Conservation (phyloP, 345 rosid genomes). For the Reutealis trisperma region DNA sequence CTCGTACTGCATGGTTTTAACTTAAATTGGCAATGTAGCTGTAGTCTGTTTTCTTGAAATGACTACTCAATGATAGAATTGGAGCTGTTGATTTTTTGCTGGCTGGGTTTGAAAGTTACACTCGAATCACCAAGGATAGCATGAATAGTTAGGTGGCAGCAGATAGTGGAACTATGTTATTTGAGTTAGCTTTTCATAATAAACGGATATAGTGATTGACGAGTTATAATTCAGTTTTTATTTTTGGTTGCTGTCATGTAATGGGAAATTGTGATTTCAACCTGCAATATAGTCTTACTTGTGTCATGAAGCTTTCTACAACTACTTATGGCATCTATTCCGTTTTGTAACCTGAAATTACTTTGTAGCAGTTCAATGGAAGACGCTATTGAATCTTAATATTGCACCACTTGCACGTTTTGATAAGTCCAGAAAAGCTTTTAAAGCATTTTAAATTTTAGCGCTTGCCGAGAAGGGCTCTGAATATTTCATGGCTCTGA, state of each 20-base stretch:
- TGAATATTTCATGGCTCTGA: no score
- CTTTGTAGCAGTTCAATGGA: no score
- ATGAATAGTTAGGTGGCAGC: not conserved
- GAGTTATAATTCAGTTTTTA: not conserved
- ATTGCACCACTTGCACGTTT: no score
- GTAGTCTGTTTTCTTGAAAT: conserved; percentile 32
- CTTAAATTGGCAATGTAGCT: conserved; percentile 24
- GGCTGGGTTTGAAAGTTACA: conserved; percentile 27
- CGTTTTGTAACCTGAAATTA: no score
- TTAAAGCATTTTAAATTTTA: no score
- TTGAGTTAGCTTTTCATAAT: conserved; percentile 6
- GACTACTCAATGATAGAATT: conserved; percentile 24
- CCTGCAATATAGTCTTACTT: not conserved
- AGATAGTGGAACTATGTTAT: conserved; percentile 3
- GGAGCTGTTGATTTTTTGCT: conserved; percentile 14
- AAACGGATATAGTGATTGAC: not conserved
- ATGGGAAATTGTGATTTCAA: not conserved
- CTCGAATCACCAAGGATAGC: not conserved
- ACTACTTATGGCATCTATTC: no score
- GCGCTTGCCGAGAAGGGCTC: no score
- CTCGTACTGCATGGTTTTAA: conserved; percentile 24
- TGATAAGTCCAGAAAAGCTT: no score
- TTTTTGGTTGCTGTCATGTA: not conserved
- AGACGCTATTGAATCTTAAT: no score
- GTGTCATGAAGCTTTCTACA: not conserved